Percentiles rank a stretch among this genome's conserved stretches.
Evolutionary conservation across 2,329 filamentous ascomycete species (phyloP).

Genomic region (Fusarium sp.): DNA sequence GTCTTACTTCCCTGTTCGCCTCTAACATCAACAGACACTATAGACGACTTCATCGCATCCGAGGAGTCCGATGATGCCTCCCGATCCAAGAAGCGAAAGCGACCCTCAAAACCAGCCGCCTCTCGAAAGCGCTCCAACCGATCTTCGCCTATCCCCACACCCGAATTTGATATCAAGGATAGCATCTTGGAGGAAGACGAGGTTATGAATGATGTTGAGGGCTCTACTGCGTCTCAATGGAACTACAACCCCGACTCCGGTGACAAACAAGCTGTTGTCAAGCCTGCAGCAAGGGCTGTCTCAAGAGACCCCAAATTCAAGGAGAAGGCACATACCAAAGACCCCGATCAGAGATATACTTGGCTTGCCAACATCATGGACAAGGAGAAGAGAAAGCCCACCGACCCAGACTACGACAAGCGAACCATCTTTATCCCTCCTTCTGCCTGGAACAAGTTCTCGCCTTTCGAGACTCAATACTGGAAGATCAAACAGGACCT

Average conservation of each 20-base stretch:
- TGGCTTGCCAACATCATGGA: conserved; percentile 92
- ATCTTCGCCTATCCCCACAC: conserved; percentile 55
- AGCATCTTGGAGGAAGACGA: conserved; percentile 67
- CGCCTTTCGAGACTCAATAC: conserved; percentile 96
- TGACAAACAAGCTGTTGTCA: conserved; percentile 54
- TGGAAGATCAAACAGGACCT: conserved; percentile 99
- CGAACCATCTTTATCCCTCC: conserved; percentile 92
- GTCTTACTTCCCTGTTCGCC: no score
- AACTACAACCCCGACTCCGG: conserved; percentile 68
- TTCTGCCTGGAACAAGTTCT: conserved; percentile 83
- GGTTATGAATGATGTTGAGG: conserved; percentile 67
- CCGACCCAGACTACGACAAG: conserved; percentile 90
- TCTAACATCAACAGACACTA: conserved; percentile 66
- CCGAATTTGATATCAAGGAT: conserved; percentile 50
- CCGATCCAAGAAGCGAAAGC: conserved; percentile 80
- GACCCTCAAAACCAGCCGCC: conserved; percentile 64
- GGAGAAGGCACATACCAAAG: conserved; percentile 81
- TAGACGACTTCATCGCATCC: conserved; percentile 88
- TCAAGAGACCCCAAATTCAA: conserved; percentile 57
- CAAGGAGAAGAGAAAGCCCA: conserved; percentile 82
- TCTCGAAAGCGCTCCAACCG: conserved; percentile 74
- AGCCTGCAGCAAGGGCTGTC: conserved; percentile 48
- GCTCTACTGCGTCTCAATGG: conserved; percentile 87
- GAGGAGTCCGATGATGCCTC: conserved; percentile 82
- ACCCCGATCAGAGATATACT: conserved; percentile 87